phyloP scores from a whole-genome alignment of 202 grass and related monocot species.

The Sporobolus alterniflorus region DNA sequence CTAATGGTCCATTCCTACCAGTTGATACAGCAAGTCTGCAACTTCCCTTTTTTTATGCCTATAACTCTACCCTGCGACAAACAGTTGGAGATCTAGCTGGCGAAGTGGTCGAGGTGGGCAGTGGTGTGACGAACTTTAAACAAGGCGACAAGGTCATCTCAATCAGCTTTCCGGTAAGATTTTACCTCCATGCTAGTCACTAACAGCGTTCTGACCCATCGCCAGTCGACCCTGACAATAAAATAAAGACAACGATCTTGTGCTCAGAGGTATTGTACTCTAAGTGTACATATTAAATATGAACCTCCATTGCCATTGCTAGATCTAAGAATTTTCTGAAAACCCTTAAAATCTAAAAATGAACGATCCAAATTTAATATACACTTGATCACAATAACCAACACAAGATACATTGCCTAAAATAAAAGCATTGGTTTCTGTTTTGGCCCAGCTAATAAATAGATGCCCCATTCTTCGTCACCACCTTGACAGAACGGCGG shows the following conservation, averaged over 20 bases:
- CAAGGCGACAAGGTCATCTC: slow-evolving; percentile 79
- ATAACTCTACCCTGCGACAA: neutral
- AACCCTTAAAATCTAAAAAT: no score
- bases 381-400: no score
- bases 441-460: neutral
- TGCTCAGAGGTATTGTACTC: no score
- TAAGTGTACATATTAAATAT: no score
- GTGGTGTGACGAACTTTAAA: slow-evolving; percentile 58
- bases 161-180: slow-evolving; percentile 72
- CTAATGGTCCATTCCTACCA: neutral
- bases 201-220: neutral
- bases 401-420: no score
- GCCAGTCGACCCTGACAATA: neutral
- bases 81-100: slow-evolving; percentile 77
- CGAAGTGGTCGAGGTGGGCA: slow-evolving; percentile 72
- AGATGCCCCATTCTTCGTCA: neutral
- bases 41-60: neutral
- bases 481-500: slow-evolving; percentile 54
- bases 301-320: no score
- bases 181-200: neutral
- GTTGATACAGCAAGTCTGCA: neutral
- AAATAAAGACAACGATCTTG: no score
- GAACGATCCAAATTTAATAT: no score
- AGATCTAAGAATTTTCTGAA: no score
- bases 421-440: neutral